Evolutionary conservation across 2,329 filamentous ascomycete genomes (phyloP), one percentile per base, ranked within the genome.

Genomic region (Nemania sp.): DNA sequence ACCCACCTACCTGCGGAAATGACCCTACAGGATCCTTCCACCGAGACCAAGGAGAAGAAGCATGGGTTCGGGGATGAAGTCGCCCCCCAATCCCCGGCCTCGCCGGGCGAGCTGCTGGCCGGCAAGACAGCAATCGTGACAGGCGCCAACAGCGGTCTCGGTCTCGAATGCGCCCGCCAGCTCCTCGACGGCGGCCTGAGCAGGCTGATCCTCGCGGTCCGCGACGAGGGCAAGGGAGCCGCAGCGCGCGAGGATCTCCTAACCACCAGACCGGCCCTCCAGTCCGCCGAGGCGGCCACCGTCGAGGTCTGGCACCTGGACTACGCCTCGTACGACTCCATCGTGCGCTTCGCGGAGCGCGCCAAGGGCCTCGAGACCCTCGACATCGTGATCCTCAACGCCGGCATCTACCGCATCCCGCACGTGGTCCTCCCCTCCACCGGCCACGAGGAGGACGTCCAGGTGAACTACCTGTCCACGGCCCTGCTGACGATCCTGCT

Each of bases 401-500:
- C 71, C 1, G 71, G 77, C 0, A 13, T 69, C 20, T 54, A 43
- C 9, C 60, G 56, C 62, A 78, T 32, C 66, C 42, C 21, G 2
- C 45, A 39, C n/a, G 45, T 34, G 2, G 32, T 57, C 13, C 18
- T 60, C 20, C 35, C 35, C 1, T 20, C 52, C 12, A 63, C 61
- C 4, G 57, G 57, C 3, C 70, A 75, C 0, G 83, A 85, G 64
- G 71, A 72, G 32, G 77, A 73, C 2, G 67, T 85, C 43, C 82
- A 81, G 0, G 76, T 80, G 45, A 85, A 86, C 61, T 81, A 83
- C n/a, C 74, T 85, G 57, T 79, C 75, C 18, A 84, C 80, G 0
- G 75, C 80, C 7, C 69, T 85, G 0, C 72, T 86, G 0, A 75
- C 75, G 0, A 67, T 83, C 0, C 70, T 83, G 0, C 57, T 84